A percentile compares a stretch with the other conserved stretches of the same genome.
phyloP scores from a whole-genome alignment of 345 rosid species.

The Trapa bicornis region DNA sequence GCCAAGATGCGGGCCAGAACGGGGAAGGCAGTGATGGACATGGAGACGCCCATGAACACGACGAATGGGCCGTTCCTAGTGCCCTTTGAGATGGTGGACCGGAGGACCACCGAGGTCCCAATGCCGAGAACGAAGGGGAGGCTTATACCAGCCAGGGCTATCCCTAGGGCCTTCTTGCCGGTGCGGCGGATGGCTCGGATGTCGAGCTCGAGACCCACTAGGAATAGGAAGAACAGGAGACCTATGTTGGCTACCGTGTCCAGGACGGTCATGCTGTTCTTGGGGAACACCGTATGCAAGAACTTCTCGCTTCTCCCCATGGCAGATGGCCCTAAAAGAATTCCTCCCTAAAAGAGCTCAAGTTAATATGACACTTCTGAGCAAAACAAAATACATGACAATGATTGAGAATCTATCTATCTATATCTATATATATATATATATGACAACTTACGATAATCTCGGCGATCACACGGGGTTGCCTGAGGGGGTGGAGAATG shows the following conservation, averaged over 20 bases:
- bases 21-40: constrained; percentile 21
- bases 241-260: constrained; percentile 71
- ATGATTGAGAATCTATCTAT: too few relatives aligned
- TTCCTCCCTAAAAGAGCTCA: constrained; percentile 46
- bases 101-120: constrained; percentile 47
- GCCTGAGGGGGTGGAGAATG: constrained; percentile 49
- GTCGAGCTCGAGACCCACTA: constrained; percentile 77
- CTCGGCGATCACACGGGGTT: constrained; percentile 83
- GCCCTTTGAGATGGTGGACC: constrained; percentile 39
- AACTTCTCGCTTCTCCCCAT: constrained; percentile 44
- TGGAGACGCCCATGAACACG: constrained; percentile 38
- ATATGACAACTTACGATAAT: constrained; percentile 25
- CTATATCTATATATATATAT: not conserved
- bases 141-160: constrained; percentile 54
- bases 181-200: constrained; percentile 41
- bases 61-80: constrained; percentile 30
- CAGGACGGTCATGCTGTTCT: constrained; percentile 47
- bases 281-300: constrained; percentile 39
- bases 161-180: constrained; percentile 41
- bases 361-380: too few relatives aligned
- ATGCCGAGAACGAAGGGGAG: constrained; percentile 55
- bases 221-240: constrained; percentile 61
- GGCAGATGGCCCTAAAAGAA: constrained; percentile 77
- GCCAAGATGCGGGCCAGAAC: constrained; percentile 27
- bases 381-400: too few relatives aligned